A percentile compares a stretch with the other conserved stretches of the same genome.
These are phyloP conservation scores for Ogataea trehalophila DNA, from an alignment of 805 yeast species.

Conservation along the genomic window DNA sequence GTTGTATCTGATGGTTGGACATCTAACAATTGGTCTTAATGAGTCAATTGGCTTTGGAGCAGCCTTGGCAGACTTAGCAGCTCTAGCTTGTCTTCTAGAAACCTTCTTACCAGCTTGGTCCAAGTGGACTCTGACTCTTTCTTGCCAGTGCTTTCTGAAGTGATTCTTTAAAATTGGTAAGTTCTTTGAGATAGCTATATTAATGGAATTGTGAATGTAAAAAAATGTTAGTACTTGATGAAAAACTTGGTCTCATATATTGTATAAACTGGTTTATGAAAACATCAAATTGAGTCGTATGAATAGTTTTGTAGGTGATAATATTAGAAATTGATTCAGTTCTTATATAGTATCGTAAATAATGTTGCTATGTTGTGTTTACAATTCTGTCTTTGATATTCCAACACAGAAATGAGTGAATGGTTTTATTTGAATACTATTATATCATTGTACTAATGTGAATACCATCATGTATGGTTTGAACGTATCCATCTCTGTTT, in stretches of 20 bases:
- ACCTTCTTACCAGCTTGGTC: slow-evolving; percentile 99
- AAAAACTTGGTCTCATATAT: background rate
- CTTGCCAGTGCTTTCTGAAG: slow-evolving; percentile 99
- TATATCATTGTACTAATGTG: too few relatives aligned
- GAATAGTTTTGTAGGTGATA: too few relatives aligned
- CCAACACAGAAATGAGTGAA: too few relatives aligned
- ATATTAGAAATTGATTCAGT: too few relatives aligned
- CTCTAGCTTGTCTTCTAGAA: slow-evolving; percentile 93
- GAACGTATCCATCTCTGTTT: too few relatives aligned
- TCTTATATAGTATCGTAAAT: too few relatives aligned
- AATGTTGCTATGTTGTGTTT: too few relatives aligned
- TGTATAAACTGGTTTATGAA: too few relatives aligned
- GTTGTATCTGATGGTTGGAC: slow-evolving; percentile 98
- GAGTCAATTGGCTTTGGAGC: slow-evolving; percentile 98
- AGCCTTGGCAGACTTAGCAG: slow-evolving; percentile 84
- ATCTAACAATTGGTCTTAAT: slow-evolving; percentile 97
- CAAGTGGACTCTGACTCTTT: slow-evolving; percentile 98
- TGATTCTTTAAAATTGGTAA: slow-evolving; percentile 99
- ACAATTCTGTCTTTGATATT: too few relatives aligned
- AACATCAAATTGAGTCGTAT: too few relatives aligned
- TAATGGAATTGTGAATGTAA: background rate
- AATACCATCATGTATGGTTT: too few relatives aligned
- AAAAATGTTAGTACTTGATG: slow-evolving; percentile 15
- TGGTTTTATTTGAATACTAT: too few relatives aligned
- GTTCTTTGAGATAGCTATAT: slow-evolving; percentile 94